A percentile compares a stretch with the other conserved stretches of the same genome.
Conservation (phyloP, 768 basidiomycete species). For the Lactarius akahatsu region DNA sequence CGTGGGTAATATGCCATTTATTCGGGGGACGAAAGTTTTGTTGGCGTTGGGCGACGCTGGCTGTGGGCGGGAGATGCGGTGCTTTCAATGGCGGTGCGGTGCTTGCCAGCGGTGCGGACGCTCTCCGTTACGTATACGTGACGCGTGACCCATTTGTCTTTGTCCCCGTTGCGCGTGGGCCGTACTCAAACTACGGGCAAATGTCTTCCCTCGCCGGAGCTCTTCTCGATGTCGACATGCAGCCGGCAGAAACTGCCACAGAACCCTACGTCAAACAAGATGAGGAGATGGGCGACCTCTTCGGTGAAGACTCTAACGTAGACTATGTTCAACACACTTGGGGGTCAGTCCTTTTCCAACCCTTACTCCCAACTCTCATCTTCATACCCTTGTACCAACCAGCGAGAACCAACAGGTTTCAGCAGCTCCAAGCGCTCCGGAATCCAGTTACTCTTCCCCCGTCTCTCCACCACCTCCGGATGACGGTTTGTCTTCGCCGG, state of each 20-base stretch:
- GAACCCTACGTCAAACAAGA: constrained; percentile 26
- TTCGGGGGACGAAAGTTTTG: background rate
- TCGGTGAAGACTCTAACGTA: constrained; percentile 65
- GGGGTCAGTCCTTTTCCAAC: constrained; percentile 37
- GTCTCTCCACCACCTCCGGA: constrained; percentile 43
- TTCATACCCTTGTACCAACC: background rate
- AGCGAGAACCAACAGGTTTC: constrained; percentile 21
- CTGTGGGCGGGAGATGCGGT: background rate
- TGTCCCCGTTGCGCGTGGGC: background rate
- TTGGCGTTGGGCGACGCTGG: constrained; percentile 4
- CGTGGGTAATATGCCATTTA: background rate
- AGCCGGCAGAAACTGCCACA: constrained; percentile 14
- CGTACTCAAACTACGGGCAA: background rate
- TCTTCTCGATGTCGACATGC: constrained; percentile 27
- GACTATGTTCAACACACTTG: constrained; percentile 50
- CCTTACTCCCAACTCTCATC: constrained; percentile 3
- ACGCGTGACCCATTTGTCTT: background rate
- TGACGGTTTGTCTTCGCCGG: constrained; percentile 60
- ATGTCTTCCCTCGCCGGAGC: constrained; percentile 25
- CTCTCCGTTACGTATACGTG: background rate
- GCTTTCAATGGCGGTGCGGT: background rate
- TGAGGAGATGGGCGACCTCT: constrained; percentile 69
- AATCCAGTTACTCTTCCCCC: constrained; percentile 36
- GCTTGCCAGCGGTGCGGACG: background rate
- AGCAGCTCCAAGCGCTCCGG: constrained; percentile 30